These are phyloP conservation scores for Didymella lethalis DNA, from an alignment of 2,329 filamentous ascomycete genomes.

Conservation along the genomic window DNA sequence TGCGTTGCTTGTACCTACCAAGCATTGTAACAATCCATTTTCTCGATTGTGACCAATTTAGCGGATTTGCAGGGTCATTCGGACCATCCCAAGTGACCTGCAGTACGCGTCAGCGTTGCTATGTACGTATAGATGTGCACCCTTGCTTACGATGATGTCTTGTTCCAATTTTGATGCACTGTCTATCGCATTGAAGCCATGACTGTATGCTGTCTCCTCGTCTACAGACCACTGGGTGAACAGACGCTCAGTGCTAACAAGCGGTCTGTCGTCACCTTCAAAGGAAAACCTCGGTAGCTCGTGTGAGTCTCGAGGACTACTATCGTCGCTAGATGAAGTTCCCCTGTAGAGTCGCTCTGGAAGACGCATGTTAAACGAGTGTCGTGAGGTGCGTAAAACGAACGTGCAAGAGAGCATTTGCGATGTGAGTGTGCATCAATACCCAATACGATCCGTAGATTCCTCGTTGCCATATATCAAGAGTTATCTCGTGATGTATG, in stretches of 20 bases:
- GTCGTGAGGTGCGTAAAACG: slow-evolving; percentile 4
- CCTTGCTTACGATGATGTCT: slow-evolving; percentile 30
- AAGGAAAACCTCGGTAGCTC: slow-evolving; percentile 32
- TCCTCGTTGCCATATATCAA: background rate
- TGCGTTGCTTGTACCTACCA: slow-evolving; percentile 19
- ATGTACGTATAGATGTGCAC: background rate
- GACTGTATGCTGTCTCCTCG: slow-evolving; percentile 24
- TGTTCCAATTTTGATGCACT: slow-evolving; percentile 16
- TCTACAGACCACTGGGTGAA: slow-evolving; percentile 27
- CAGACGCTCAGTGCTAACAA: slow-evolving; percentile 34
- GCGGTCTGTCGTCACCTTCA: slow-evolving; percentile 25
- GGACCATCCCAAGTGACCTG: slow-evolving; percentile 56
- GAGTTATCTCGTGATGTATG: background rate
- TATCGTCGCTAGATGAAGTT: slow-evolving; percentile 15
- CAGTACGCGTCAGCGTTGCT: slow-evolving; percentile 17
- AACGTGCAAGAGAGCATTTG: slow-evolving; percentile 13
- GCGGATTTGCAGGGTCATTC: slow-evolving; percentile 56
- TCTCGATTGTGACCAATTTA: slow-evolving; percentile 55
- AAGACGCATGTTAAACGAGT: slow-evolving; percentile 23
- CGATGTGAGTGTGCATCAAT: background rate
- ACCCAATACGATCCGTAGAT: background rate
- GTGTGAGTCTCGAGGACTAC: slow-evolving; percentile 10
- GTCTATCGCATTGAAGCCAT: slow-evolving; percentile 17
- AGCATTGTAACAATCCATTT: slow-evolving; percentile 58
- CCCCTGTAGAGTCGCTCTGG: slow-evolving; percentile 24